These are phyloP conservation scores for Verruconis gallopava DNA, from an alignment of 2,329 filamentous ascomycete genomes.

Conservation along the genomic window DNA sequence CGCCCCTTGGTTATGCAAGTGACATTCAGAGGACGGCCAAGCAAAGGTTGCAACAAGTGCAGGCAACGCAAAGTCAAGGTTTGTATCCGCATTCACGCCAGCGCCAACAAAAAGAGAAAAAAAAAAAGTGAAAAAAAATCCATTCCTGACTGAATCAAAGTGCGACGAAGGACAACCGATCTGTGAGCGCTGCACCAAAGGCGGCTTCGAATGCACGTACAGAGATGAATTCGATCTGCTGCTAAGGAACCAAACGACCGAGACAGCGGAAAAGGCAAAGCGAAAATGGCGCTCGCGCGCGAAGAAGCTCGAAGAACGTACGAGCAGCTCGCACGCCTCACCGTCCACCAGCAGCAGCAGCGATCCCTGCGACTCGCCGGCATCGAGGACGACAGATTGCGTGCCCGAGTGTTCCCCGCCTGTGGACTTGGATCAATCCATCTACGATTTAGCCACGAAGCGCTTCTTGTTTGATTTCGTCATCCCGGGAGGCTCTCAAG, in stretches of 20 bases:
- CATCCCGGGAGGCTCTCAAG: neutral
- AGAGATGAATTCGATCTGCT: conserved; percentile 21
- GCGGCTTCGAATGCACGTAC: conserved; percentile 20
- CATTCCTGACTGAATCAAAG: conserved; percentile 12
- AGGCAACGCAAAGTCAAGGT: conserved; percentile 24
- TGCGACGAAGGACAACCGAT: conserved; percentile 22
- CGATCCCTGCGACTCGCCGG: neutral
- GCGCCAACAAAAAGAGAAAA: too few species aligned
- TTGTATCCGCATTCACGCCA: too few species aligned
- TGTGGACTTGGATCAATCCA: neutral
- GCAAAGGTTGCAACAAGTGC: conserved; percentile 24
- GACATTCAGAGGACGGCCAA: conserved; percentile 18
- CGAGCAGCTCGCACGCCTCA: neutral
- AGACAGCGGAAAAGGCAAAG: conserved; percentile 22
- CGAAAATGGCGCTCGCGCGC: conserved; percentile 19
- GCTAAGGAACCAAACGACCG: conserved; percentile 22
- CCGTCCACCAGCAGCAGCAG: neutral
- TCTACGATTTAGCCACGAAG: neutral
- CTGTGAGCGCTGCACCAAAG: conserved; percentile 20
- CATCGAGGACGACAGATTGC: neutral
- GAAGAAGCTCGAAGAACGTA: neutral
- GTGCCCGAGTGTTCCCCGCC: neutral
- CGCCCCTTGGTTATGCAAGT: too few species aligned
- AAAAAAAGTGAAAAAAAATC: neutral
- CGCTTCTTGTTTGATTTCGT: conserved; percentile 2